These are phyloP conservation scores for Melanopsichium pennsylvanicum DNA, from an alignment of 1,284 basidiomycete genomes.

Conservation along the genomic window DNA sequence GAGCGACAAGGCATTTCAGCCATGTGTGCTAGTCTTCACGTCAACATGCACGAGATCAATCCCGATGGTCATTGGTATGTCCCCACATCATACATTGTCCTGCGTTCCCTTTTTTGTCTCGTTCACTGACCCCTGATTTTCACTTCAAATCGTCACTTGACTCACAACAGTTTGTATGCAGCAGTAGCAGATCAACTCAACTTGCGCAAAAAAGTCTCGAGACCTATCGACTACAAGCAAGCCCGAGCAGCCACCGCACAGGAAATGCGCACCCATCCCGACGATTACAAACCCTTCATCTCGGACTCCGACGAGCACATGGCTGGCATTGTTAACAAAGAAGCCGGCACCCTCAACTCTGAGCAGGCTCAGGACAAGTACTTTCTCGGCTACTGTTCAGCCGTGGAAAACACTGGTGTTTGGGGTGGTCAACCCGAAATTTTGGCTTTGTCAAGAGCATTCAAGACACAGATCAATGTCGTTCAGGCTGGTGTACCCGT, in stretches of 20 bases:
- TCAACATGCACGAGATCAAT: conserved; percentile 71
- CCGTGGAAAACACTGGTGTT: conserved; percentile 80
- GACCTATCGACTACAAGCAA: conserved; percentile 66
- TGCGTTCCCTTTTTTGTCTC: no score
- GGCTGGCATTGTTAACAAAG: conserved; percentile 75
- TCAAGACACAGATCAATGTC: conserved; percentile 86
- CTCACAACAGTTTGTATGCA: conserved; percentile 74
- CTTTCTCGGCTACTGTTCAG: conserved; percentile 80
- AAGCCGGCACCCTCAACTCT: conserved; percentile 69
- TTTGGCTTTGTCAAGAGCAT: conserved; percentile 84
- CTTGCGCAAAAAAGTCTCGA: conserved; percentile 11
- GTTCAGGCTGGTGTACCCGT: conserved; percentile 83
- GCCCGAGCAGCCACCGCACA: conserved; percentile 77
- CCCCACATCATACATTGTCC: not conserved
- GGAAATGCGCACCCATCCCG: conserved; percentile 83
- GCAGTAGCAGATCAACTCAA: conserved; percentile 82
- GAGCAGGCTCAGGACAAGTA: conserved; percentile 71
- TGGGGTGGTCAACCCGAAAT: conserved; percentile 99
- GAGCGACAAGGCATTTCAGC: conserved; percentile 49
- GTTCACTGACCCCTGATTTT: no score
- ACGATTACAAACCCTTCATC: conserved; percentile 94
- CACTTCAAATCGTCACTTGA: no score
- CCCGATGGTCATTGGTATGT: conserved; percentile 86
- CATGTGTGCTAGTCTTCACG: conserved; percentile 49
- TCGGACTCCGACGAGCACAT: conserved; percentile 68